phyloP scores from a whole-genome alignment of 768 basidiomycete genomes.

The Asterophora parasitica region DNA sequence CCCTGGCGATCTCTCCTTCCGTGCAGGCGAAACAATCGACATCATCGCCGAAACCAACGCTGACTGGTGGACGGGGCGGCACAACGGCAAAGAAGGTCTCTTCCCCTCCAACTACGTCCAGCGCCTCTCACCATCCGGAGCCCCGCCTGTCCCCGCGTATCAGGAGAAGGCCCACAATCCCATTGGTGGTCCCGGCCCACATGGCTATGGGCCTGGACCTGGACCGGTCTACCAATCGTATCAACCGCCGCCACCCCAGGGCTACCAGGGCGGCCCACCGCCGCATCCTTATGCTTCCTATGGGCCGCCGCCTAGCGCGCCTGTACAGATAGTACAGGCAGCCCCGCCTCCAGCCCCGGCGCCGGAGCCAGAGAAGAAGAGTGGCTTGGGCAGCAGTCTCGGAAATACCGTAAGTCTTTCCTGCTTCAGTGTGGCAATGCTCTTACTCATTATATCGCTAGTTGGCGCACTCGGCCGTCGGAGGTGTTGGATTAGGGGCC shows the following conservation, averaged over 20 bases:
- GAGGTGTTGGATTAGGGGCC: slow-evolving; percentile 73
- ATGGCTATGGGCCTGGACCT: too few relatives aligned
- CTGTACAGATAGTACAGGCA: too few relatives aligned
- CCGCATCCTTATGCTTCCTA: slow-evolving; percentile 11
- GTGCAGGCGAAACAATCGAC: slow-evolving; percentile 68
- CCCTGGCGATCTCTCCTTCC: slow-evolving; percentile 69
- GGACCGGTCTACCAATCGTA: background rate
- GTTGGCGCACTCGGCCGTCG: slow-evolving; percentile 53
- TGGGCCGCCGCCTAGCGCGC: background rate
- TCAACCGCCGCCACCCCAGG: slow-evolving; percentile 4
- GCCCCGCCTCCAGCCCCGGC: background rate
- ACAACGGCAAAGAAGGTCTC: slow-evolving; percentile 57
- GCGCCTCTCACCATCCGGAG: slow-evolving; percentile 29
- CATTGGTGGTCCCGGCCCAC: background rate
- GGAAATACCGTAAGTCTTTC: slow-evolving; percentile 43
- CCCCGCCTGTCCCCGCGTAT: slow-evolving; percentile 11
- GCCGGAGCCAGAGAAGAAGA: slow-evolving; percentile 42
- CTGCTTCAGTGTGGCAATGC: slow-evolving; percentile 1
- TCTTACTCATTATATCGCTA: slow-evolving; percentile 13
- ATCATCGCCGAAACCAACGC: slow-evolving; percentile 66
- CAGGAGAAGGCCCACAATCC: slow-evolving; percentile 5
- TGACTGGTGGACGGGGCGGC: slow-evolving; percentile 86
- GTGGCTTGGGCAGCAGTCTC: slow-evolving; percentile 41
- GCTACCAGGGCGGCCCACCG: slow-evolving; percentile 12
- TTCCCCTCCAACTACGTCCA: slow-evolving; percentile 77